phyloP scores from a whole-genome alignment of 169 alveolate species.

The Plasmodium gaboni region DNA sequence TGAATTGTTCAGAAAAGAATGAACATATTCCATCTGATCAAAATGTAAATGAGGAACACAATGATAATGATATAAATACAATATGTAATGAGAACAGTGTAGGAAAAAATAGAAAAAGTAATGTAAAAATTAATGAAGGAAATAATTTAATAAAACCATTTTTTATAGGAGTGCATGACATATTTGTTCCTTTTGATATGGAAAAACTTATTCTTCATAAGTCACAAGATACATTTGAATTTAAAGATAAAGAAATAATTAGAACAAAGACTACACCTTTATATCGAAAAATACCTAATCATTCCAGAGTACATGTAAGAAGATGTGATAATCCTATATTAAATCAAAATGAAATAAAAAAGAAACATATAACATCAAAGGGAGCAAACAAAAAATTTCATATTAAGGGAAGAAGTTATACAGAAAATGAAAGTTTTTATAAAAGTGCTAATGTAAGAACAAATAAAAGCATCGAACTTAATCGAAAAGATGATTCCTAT shows the following conservation, averaged over 20 bases:
- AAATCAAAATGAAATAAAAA: background rate
- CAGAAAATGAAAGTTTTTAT: slow-evolving; percentile 1
- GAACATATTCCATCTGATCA: slow-evolving; percentile 4
- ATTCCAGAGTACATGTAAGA: slow-evolving; percentile 6
- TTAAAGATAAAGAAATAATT: slow-evolving; percentile 26
- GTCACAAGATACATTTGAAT: background rate
- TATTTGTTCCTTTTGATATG: slow-evolving; percentile 67
- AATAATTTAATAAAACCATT: slow-evolving; percentile 57
- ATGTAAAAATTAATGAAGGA: background rate
- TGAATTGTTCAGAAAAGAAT: slow-evolving; percentile 11
- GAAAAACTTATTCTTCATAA: slow-evolving; percentile 15
- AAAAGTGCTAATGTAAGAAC: background rate
- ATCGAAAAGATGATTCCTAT: slow-evolving; percentile 1
- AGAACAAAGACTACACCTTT: slow-evolving; percentile 2
- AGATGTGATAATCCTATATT: background rate
- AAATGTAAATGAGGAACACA: slow-evolving; percentile 20
- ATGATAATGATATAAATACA: slow-evolving; percentile 9
- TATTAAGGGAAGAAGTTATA: background rate
- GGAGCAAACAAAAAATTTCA: background rate
- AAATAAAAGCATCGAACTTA: background rate
- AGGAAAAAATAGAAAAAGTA: background rate
- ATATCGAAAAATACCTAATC: slow-evolving; percentile 18
- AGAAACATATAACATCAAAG: background rate
- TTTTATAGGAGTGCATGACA: slow-evolving; percentile 54
- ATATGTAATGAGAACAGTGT: slow-evolving; percentile 15